Evolutionary conservation across 148 eudicot species (phyloP).

Genomic region (Camellia sinensis): DNA sequence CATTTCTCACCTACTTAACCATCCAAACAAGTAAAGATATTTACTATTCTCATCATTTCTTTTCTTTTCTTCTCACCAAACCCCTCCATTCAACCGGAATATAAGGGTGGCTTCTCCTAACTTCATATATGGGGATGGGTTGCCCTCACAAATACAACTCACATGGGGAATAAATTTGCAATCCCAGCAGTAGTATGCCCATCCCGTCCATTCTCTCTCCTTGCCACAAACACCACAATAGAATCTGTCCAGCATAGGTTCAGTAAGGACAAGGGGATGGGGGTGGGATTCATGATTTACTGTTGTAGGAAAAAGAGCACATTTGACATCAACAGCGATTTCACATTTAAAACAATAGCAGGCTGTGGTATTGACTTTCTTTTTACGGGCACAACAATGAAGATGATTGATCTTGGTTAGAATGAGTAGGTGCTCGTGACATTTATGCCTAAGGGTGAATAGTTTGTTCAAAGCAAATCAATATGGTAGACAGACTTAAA

Average conservation of each 20-base stretch:
- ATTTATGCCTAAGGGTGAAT: neutral
- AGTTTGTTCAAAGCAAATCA: neutral
- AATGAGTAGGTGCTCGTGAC: neutral
- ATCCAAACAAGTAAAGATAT: no score
- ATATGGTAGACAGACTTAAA: no score
- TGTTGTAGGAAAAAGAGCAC: neutral
- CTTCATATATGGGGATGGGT: neutral
- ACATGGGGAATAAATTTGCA: neutral
- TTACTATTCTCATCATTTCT: no score
- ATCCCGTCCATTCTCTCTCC: neutral
- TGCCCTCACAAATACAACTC: neutral
- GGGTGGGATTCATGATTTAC: neutral
- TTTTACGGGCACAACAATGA: neutral
- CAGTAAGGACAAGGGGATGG: neutral
- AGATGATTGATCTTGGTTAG: neutral
- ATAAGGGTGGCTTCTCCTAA: neutral
- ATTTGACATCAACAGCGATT: no score
- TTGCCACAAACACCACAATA: neutral
- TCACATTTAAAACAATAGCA: neutral
- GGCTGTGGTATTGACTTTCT: neutral
- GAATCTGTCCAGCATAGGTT: neutral
- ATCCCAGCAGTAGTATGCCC: neutral
- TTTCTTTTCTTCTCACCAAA: no score
- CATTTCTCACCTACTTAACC: no score
- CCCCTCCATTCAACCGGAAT: no score